phyloP scores from a whole-genome alignment of 2,329 filamentous ascomycete genomes.

The Akanthomyces lecanii region DNA sequence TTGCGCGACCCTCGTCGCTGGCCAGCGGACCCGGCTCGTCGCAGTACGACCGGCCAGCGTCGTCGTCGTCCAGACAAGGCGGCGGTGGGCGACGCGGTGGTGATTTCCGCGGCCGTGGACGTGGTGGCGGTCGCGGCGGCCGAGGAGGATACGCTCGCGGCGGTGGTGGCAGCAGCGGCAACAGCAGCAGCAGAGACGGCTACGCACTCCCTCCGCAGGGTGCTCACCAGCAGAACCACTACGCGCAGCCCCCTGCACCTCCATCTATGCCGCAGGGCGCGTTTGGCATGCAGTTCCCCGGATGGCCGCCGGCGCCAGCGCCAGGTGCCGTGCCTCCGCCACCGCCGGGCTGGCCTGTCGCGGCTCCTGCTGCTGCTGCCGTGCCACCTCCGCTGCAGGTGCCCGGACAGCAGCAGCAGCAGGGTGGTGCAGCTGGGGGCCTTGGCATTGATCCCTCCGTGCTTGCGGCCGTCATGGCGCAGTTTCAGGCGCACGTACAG shows the following conservation, averaged over 20 bases:
- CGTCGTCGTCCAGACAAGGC: conserved; percentile 24
- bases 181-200: conserved; percentile 31
- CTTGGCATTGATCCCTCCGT: conserved; percentile 57
- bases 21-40: conserved; percentile 44
- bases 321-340: conserved; percentile 33
- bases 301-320: conserved; percentile 36
- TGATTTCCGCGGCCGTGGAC: conserved; percentile 36
- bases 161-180: conserved; percentile 32
- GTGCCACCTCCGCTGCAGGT: neutral
- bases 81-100: conserved; percentile 38
- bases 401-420: conserved; percentile 25
- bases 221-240: conserved; percentile 31
- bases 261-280: conserved; percentile 24
- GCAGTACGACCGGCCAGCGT: conserved; percentile 25
- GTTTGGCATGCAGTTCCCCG: conserved; percentile 42
- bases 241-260: conserved; percentile 23
- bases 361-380: conserved; percentile 22
- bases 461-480: conserved; percentile 46
- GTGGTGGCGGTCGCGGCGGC: conserved; percentile 34
- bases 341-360: conserved; percentile 28
- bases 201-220: conserved; percentile 38
- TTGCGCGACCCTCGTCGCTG: conserved; percentile 64
- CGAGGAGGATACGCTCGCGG: conserved; percentile 39
- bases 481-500: conserved; percentile 35
- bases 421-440: conserved; percentile 28